Conservation (phyloP, 2,329 filamentous ascomycete species). For the Penicillium sp. region DNA sequence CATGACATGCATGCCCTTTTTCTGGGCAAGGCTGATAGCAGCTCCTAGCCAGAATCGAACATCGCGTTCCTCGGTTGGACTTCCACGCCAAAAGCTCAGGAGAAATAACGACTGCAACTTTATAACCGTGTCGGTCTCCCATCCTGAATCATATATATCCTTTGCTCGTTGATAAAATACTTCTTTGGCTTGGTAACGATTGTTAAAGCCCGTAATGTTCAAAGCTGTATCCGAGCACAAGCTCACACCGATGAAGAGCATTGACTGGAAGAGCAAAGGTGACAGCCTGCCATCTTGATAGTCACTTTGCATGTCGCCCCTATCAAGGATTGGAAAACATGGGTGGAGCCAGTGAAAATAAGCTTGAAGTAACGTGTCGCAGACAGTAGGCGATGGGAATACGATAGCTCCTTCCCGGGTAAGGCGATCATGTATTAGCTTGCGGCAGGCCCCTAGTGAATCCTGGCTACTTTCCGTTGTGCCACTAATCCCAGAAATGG, state of each 20-base stretch:
- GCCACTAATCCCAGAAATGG: slow-evolving; percentile 26
- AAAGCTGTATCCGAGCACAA: slow-evolving; percentile 52
- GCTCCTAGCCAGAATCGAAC: slow-evolving; percentile 52
- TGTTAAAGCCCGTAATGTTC: slow-evolving; percentile 46
- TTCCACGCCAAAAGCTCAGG: slow-evolving; percentile 56
- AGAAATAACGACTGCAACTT: slow-evolving; percentile 54
- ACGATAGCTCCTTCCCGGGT: slow-evolving; percentile 44
- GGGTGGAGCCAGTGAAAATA: slow-evolving; percentile 60
- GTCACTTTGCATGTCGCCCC: slow-evolving; percentile 42
- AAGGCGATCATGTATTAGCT: slow-evolving; percentile 30
- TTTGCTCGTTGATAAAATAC: slow-evolving; percentile 52
- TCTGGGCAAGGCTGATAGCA: slow-evolving; percentile 53
- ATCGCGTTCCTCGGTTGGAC: slow-evolving; percentile 50
- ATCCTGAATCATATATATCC: slow-evolving; percentile 53
- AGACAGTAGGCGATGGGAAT: slow-evolving; percentile 46
- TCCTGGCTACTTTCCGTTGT: slow-evolving; percentile 18
- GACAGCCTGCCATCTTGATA: slow-evolving; percentile 47
- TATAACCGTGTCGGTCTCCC: slow-evolving; percentile 51
- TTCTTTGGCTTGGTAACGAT: slow-evolving; percentile 52
- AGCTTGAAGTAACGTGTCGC: slow-evolving; percentile 47
- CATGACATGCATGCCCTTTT: slow-evolving; percentile 41
- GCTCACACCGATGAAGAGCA: slow-evolving; percentile 51
- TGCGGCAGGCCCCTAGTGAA: slow-evolving; percentile 25
- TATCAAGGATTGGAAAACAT: slow-evolving; percentile 55
- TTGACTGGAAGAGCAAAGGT: slow-evolving; percentile 51